These are phyloP conservation scores for Nephromyces sp. DNA, from an alignment of 169 alveolate species.

Conservation along the genomic window DNA sequence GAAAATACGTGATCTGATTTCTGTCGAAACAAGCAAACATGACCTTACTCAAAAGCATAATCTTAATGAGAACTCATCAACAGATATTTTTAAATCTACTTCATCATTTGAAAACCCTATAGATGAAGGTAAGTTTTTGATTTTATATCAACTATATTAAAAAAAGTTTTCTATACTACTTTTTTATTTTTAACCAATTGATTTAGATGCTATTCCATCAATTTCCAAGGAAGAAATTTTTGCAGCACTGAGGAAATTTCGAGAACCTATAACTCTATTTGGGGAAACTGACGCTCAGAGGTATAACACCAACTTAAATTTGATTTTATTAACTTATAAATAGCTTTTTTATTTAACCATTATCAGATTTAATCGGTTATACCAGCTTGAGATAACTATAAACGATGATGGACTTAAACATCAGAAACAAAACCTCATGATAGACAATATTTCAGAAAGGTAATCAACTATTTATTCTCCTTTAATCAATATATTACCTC, in stretches of 20 bases:
- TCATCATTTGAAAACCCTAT: no score
- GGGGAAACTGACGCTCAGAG: slow-evolving; percentile 60
- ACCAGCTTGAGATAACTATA: slow-evolving; percentile 8
- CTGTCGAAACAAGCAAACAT: no score
- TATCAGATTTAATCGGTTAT: slow-evolving; percentile 18
- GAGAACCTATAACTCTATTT: slow-evolving; percentile 62
- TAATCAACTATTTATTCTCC: neutral
- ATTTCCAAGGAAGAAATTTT: slow-evolving; percentile 35
- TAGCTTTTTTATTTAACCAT: neutral
- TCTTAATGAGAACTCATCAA: no score
- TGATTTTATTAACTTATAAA: neutral
- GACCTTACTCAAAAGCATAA: no score
- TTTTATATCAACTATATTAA: no score
- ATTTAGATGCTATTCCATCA: neutral
- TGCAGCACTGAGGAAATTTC: slow-evolving; percentile 47
- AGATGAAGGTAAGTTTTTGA: no score
- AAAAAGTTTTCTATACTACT: no score
- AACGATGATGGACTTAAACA: slow-evolving; percentile 28
- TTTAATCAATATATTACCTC: no score
- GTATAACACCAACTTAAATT: no score
- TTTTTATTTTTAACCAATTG: no score
- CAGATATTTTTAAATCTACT: no score
- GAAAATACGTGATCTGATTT: no score
- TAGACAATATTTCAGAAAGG: neutral
- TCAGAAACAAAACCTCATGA: slow-evolving; percentile 14